Percentiles rank a stretch among this genome's conserved stretches.
Evolutionary conservation across 1,284 basidiomycete species (phyloP).

Genomic region (Apiotrichum domesticum): DNA sequence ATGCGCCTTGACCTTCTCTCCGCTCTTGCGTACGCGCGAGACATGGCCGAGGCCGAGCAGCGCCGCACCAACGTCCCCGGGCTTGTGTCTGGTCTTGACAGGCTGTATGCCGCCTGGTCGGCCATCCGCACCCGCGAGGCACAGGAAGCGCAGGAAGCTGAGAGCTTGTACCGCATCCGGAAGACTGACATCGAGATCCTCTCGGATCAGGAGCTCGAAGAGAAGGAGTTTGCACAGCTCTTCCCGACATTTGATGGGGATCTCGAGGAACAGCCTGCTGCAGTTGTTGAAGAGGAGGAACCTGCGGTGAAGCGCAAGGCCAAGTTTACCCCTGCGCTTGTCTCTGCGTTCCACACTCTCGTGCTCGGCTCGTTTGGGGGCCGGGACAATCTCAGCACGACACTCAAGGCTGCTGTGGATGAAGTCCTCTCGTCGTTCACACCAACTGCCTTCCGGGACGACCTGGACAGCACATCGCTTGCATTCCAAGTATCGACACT

Average conservation of each 20-base stretch:
- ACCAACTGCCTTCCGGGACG: slow-evolving; percentile 20
- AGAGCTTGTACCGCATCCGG: slow-evolving; percentile 73
- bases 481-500: slow-evolving; percentile 34
- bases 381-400: neutral
- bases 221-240: slow-evolving; percentile 69
- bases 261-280: slow-evolving; percentile 17
- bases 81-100: slow-evolving; percentile 60
- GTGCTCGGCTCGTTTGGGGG: slow-evolving; percentile 19
- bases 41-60: slow-evolving; percentile 38
- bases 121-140: slow-evolving; percentile 68
- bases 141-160: slow-evolving; percentile 59
- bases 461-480: slow-evolving; percentile 29
- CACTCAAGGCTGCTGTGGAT: slow-evolving; percentile 22
- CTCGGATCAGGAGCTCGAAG: slow-evolving; percentile 69
- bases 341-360: slow-evolving; percentile 31
- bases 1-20: slow-evolving; percentile 43
- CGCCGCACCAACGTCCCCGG: slow-evolving; percentile 13
- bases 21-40: slow-evolving; percentile 53
- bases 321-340: slow-evolving; percentile 22
- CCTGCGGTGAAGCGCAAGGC: slow-evolving; percentile 4
- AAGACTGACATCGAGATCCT: slow-evolving; percentile 57
- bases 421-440: slow-evolving; percentile 24
- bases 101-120: slow-evolving; percentile 72
- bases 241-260: slow-evolving; percentile 77
- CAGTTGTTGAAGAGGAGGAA: slow-evolving; percentile 11